phyloP scores from a whole-genome alignment of 2,329 filamentous ascomycete species.

The Fusarium verticillioides region DNA sequence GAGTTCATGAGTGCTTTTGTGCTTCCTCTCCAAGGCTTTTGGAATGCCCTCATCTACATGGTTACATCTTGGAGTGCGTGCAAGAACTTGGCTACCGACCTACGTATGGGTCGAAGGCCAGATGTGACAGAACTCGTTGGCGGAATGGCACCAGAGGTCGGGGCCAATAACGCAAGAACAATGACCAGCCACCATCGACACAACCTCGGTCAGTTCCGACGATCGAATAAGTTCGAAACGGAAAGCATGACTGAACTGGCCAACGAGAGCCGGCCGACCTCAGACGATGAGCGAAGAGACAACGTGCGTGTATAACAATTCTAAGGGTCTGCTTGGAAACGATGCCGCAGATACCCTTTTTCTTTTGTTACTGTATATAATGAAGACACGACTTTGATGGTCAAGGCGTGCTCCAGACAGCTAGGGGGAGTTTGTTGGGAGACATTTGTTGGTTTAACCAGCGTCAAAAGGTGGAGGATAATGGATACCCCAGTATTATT shows the following conservation, averaged over 20 bases:
- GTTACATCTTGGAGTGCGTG: slow-evolving; percentile 75
- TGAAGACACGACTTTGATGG: slow-evolving; percentile 23
- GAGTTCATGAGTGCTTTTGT: slow-evolving; percentile 79
- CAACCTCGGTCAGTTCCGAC: slow-evolving; percentile 48
- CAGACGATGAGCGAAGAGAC: slow-evolving; percentile 47
- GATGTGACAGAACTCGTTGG: slow-evolving; percentile 51
- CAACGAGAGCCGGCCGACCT: slow-evolving; percentile 49
- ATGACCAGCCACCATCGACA: slow-evolving; percentile 30
- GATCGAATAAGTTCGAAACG: slow-evolving; percentile 55
- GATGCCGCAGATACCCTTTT: slow-evolving; percentile 5
- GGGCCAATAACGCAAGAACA: not conserved
- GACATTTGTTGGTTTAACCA: slow-evolving; percentile 6
- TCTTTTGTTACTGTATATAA: slow-evolving; percentile 24
- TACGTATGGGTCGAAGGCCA: slow-evolving; percentile 46
- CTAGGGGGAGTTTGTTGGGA: not conserved
- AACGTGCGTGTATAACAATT: slow-evolving; percentile 16
- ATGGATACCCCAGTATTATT: slow-evolving; percentile 34
- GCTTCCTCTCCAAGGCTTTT: slow-evolving; percentile 83
- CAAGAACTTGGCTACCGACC: slow-evolving; percentile 57
- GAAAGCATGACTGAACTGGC: slow-evolving; percentile 65
- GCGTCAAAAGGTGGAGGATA: not conserved
- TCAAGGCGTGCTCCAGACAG: slow-evolving; percentile 8
- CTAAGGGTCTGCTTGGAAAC: not conserved
- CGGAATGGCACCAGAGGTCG: slow-evolving; percentile 35
- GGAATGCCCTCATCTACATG: slow-evolving; percentile 84